Evolutionary conservation across 495 filamentous ascomycete genomes (phyloP), one percentile per base, ranked within the genome.

Genomic region (Aspergillus conjunctus): DNA sequence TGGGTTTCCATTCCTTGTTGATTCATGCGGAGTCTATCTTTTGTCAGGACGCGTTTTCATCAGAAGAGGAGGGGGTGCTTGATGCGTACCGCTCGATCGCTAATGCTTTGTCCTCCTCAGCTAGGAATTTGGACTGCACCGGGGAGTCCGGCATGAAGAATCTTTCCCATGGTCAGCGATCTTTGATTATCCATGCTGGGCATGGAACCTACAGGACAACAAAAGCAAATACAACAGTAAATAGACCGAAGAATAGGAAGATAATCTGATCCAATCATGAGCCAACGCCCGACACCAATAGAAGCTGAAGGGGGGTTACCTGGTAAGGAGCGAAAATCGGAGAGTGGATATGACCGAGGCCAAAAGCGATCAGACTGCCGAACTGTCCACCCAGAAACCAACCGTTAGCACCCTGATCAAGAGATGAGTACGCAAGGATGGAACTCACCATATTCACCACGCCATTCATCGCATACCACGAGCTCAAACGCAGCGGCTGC

Each of bases 391-490:
- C 26, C 2, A 26, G 26, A 26, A 8, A 26, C 4, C 18, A 33
- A 10, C 21, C 15, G 31, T 45, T 32, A 46, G 21, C 32, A 31
- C 17, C 12, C 10, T 0, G 5, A 22, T 22, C 9, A 32, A 26
- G 1, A 11, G 10, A n/a, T n/a, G n/a, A n/a, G n/a, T n/a, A n/a
- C n/a, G n/a, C n/a, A n/a, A 32, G 0, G 14, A 17, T 18, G 26
- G 7, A 15, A 3, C 73, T 65, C 15, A 81, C 79, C 80, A 82
- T 82, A 54, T 82, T 79, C 21, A 79, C 78, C 26, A 82, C 73
- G 22, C 79, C 79, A 59, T 83, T 83, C 82, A 85, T 85, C 4
- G 81, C 78, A 67, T 87, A 86, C 85, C 85, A 87, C 14, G 80
- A 78, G 30, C 82, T 80, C 37, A 81, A 79, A 32, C 83, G 68